Conservation (phyloP, 768 basidiomycete species). For the Auricularia cornea region DNA sequence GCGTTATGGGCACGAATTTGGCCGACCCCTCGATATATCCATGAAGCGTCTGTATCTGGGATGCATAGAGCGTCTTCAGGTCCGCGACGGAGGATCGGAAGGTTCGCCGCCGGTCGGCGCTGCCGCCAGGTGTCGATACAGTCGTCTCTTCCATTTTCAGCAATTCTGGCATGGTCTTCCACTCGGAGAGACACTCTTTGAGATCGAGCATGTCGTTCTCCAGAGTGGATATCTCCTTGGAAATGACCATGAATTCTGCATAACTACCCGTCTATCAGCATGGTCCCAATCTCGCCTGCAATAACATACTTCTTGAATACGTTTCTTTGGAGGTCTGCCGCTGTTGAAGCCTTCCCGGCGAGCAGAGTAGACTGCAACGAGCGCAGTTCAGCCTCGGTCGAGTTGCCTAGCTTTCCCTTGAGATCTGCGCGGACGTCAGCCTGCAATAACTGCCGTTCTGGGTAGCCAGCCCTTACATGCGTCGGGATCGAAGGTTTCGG, state of each 20-base stretch:
- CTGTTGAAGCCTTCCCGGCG: slow-evolving; percentile 60
- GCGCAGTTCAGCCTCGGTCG: slow-evolving; percentile 73
- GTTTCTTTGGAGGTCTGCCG: slow-evolving; percentile 75
- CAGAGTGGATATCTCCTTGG: slow-evolving; percentile 91
- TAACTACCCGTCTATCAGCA: slow-evolving; percentile 46
- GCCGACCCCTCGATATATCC: slow-evolving; percentile 87
- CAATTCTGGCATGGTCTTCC: slow-evolving; percentile 91
- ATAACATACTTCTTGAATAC: slow-evolving; percentile 85
- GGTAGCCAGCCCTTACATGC: too few relatives aligned
- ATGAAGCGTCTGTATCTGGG: slow-evolving; percentile 88
- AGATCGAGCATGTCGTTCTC: slow-evolving; percentile 98
- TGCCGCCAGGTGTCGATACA: slow-evolving; percentile 47
- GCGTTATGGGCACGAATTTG: slow-evolving; percentile 86
- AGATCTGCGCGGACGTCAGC: too few relatives aligned
- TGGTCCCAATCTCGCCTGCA: background rate
- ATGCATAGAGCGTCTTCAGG: slow-evolving; percentile 86
- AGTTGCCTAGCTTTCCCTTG: slow-evolving; percentile 82
- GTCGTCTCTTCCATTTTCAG: slow-evolving; percentile 78
- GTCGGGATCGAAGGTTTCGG: slow-evolving; percentile 81
- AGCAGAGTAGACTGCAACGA: slow-evolving; percentile 70
- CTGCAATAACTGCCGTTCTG: too few relatives aligned
- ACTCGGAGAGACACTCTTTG: slow-evolving; percentile 88
- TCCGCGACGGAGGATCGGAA: slow-evolving; percentile 92
- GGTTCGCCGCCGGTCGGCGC: slow-evolving; percentile 44
- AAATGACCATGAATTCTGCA: slow-evolving; percentile 91